Conservation (phyloP, 768 basidiomycete species). For the Mycena pura region DNA sequence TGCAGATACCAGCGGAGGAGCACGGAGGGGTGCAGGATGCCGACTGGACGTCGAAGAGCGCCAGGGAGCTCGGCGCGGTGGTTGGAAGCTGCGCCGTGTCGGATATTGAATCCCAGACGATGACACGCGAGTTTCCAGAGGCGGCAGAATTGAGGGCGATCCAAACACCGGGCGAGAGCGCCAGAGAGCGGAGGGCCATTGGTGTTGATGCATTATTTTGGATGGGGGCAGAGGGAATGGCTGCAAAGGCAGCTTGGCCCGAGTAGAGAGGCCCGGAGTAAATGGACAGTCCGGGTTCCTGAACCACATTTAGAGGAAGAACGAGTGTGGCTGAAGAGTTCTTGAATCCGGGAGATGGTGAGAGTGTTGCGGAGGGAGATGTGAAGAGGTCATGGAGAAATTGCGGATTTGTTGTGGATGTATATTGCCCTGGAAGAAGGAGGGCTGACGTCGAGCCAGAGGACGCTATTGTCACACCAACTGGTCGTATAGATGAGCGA, state of each 20-base stretch:
- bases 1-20: conserved; percentile 54
- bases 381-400: conserved; percentile 64
- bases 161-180: conserved; percentile 64
- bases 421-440: conserved; percentile 68
- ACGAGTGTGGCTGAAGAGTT: conserved; percentile 52
- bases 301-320: conserved; percentile 59
- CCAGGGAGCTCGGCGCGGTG: conserved; percentile 16
- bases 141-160: conserved; percentile 50
- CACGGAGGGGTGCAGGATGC: conserved; percentile 38
- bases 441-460: conserved; percentile 53
- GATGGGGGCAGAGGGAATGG: conserved; percentile 49
- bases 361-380: conserved; percentile 56
- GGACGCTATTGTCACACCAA: conserved; percentile 63
- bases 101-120: conserved; percentile 70
- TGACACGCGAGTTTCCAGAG: conserved; percentile 51
- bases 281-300: conserved; percentile 61
- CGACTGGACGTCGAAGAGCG: conserved; percentile 20
- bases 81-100: conserved; percentile 62
- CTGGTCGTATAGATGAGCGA: conserved; percentile 38
- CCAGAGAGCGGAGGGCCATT: conserved; percentile 55
- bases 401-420: conserved; percentile 63
- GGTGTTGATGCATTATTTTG: conserved; percentile 46
- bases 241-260: conserved; percentile 56
- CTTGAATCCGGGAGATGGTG: conserved; percentile 60
- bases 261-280: conserved; percentile 61